Evolutionary conservation across 2,329 filamentous ascomycete genomes (phyloP), one percentile per base, ranked within the genome.

Genomic region (Fusarium guadeloupense): DNA sequence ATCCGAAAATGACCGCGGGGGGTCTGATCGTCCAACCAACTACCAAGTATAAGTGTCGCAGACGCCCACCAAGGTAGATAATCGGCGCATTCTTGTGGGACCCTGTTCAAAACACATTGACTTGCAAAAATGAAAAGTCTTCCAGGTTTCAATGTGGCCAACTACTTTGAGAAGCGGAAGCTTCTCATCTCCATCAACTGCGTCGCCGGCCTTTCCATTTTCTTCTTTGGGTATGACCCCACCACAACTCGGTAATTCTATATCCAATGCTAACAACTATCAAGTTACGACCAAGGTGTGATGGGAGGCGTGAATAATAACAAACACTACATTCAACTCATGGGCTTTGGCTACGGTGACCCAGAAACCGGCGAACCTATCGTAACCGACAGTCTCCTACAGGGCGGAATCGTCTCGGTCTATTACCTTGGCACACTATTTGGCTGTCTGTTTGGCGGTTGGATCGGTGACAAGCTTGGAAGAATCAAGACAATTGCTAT

Each of bases 121-220:
- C 17, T 4, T n/a, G 12, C 12, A 25, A 49, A 5, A 8, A 64
- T 64, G 61, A 61, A 64, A 33, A 39, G 60, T 4, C 60, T 64
- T 21, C 60, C 61, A 0, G 61, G 61, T 9, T 62, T 64, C 3
- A 63, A 63, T 31, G 54, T 63, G 28, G 60, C 60, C 4, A 63
- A 63, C 14, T 64, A 59, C 28, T 62, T 63, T 14, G 66, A 69
- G 62, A 69, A 68, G 62, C 59, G 67, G 0, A 19, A 54, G 56
- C 62, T 69, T 52, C 66, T 69, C 38, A 68, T 69, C 9, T 64
- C 62, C 10, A 60, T 69, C 23, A 69, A 69, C 48, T 56, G 58
- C 8, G 35, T 69, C 8, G 67, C 67, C 9, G 67, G 48, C 5
- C 38, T 69, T 0, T 69, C 66, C 9, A 69, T 69, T 26, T 67